phyloP scores from a whole-genome alignment of 768 basidiomycete species.

The Hygrocybe punicea region DNA sequence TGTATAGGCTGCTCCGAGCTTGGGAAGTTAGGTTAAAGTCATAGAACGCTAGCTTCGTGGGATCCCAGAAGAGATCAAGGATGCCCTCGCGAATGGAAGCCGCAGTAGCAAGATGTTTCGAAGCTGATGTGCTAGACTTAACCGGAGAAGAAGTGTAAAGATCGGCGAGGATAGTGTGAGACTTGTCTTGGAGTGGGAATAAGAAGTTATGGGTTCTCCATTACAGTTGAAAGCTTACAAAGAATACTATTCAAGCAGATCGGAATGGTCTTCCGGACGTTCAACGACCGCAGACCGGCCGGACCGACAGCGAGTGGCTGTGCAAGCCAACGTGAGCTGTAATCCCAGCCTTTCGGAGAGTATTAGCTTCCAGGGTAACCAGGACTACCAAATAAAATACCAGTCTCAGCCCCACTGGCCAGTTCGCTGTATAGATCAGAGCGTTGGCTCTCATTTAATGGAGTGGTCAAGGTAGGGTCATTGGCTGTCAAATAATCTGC shows the following conservation, averaged over 20 bases:
- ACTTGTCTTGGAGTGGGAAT: conserved; percentile 48
- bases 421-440: conserved; percentile 79
- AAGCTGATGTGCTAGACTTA: conserved; percentile 31
- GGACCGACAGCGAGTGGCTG: conserved; percentile 35
- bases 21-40: conserved; percentile 80
- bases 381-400: conserved; percentile 28
- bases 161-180: conserved; percentile 55
- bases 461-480: conserved; percentile 50
- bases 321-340: conserved; percentile 51
- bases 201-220: conserved; percentile 1
- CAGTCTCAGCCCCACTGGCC: conserved; percentile 84
- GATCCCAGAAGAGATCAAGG: conserved; percentile 85
- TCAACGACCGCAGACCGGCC: conserved; percentile 64
- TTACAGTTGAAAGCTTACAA: conserved; percentile 46
- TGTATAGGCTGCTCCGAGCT: conserved; percentile 61
- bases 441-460: conserved; percentile 58
- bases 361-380: background rate
- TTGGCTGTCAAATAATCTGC: conserved; percentile 79
- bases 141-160: conserved; percentile 44
- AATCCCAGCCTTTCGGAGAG: conserved; percentile 45
- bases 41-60: conserved; percentile 80
- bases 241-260: conserved; percentile 84
- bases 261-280: conserved; percentile 65
- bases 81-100: conserved; percentile 60
- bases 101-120: conserved; percentile 55